A percentile compares a stretch with the other conserved stretches of the same genome.
Evolutionary conservation across 768 basidiomycete genomes (phyloP).

Genomic region (Panaeolus papilionaceus): DNA sequence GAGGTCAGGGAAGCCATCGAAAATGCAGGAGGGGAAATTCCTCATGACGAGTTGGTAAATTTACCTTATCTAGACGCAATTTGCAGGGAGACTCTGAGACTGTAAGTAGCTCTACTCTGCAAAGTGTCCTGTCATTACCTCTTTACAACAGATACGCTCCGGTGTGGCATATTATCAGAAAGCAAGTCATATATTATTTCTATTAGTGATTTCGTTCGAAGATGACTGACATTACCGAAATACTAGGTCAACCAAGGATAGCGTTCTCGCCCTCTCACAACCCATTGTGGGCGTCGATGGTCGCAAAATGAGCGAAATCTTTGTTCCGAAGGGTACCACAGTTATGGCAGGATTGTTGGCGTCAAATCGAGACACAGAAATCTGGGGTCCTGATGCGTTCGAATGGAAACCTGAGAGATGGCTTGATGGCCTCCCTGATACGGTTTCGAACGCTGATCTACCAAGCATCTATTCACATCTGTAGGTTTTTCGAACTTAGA

Average conservation of each 20-base stretch:
- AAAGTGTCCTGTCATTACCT: not conserved
- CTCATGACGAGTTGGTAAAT: constrained; percentile 5
- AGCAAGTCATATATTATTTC: not conserved
- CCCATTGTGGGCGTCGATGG: constrained; percentile 48
- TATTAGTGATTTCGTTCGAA: not conserved
- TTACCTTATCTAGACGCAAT: constrained; percentile 15
- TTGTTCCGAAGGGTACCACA: constrained; percentile 43
- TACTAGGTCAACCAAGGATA: constrained; percentile 35
- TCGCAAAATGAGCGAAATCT: constrained; percentile 37
- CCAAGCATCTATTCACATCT: constrained; percentile 53
- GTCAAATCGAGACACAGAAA: constrained; percentile 43
- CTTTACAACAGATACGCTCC: constrained; percentile 5
- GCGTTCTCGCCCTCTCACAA: constrained; percentile 46
- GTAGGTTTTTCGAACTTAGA: constrained; percentile 27
- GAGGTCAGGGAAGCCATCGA: constrained; percentile 30
- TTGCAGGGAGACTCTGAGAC: constrained; percentile 8
- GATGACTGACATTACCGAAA: not conserved
- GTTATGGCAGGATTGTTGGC: constrained; percentile 41
- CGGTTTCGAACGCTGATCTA: constrained; percentile 40
- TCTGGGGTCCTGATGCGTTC: constrained; percentile 51
- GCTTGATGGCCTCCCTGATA: constrained; percentile 44
- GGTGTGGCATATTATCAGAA: not conserved
- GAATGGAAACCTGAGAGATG: constrained; percentile 60
- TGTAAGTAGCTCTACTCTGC: not conserved
- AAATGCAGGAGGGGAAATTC: constrained; percentile 24